These are phyloP conservation scores for Platismatia glauca DNA, from an alignment of 495 filamentous ascomycete genomes.

Conservation along the genomic window DNA sequence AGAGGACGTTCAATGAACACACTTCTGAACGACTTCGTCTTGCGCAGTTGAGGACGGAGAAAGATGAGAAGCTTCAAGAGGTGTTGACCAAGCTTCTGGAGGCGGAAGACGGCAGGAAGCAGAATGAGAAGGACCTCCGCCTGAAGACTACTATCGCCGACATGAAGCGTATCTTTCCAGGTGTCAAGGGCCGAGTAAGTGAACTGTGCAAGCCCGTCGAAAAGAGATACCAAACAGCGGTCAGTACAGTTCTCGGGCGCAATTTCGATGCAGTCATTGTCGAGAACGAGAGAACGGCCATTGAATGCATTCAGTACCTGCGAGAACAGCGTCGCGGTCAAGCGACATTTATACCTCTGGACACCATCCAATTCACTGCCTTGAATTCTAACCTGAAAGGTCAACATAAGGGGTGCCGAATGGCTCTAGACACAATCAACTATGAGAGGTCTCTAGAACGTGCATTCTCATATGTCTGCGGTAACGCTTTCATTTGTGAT, in stretches of 20 bases:
- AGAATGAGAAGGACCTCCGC: slow-evolving; percentile 69
- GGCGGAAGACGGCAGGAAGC: slow-evolving; percentile 71
- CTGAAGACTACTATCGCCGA: slow-evolving; percentile 71
- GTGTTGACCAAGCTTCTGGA: slow-evolving; percentile 69
- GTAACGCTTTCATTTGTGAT: slow-evolving; percentile 93
- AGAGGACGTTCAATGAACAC: slow-evolving; percentile 77
- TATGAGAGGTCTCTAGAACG: slow-evolving; percentile 81
- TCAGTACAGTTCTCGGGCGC: slow-evolving; percentile 83
- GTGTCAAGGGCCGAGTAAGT: slow-evolving; percentile 80
- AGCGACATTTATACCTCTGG: slow-evolving; percentile 86
- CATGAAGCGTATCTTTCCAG: slow-evolving; percentile 84
- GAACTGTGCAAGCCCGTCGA: slow-evolving; percentile 93
- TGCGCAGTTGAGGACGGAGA: slow-evolving; percentile 70
- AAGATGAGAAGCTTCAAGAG: slow-evolving; percentile 82
- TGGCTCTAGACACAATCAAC: slow-evolving; percentile 93
- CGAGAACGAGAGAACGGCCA: slow-evolving; percentile 90
- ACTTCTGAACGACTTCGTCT: slow-evolving; percentile 76
- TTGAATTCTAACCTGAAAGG: slow-evolving; percentile 85
- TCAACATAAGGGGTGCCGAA: slow-evolving; percentile 71
- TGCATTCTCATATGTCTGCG: slow-evolving; percentile 89
- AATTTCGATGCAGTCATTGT: slow-evolving; percentile 92
- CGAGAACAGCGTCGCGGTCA: slow-evolving; percentile 79
- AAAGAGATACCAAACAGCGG: slow-evolving; percentile 88
- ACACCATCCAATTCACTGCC: slow-evolving; percentile 90
- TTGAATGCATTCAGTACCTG: slow-evolving; percentile 89